Evolutionary conservation across 73 alveolate genomes (phyloP).

Genomic region (Tetrahymena elliotti): DNA sequence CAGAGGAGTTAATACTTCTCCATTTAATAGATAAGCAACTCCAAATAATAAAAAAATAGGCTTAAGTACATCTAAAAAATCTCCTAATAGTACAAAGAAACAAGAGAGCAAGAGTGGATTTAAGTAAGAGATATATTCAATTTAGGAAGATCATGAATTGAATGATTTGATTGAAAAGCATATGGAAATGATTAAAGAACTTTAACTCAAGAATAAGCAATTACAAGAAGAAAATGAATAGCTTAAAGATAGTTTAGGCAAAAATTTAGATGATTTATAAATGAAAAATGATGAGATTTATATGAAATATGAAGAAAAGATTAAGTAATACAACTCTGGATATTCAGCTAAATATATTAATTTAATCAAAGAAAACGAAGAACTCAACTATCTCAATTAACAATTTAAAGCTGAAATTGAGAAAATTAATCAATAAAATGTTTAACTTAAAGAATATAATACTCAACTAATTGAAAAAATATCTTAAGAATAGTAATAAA

Average conservation of each 20-base stretch:
- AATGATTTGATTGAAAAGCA: background rate
- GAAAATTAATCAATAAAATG: background rate
- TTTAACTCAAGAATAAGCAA: background rate
- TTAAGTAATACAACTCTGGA: background rate
- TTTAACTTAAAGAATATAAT: background rate
- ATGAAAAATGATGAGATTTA: background rate
- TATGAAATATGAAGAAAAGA: background rate
- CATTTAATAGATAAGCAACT: background rate
- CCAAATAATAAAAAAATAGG: background rate
- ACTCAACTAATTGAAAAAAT: background rate
- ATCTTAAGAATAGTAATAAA: background rate
- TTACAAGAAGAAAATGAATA: background rate
- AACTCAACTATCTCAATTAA: background rate
- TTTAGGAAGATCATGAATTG: background rate
- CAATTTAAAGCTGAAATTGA: background rate
- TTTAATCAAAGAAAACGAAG: background rate
- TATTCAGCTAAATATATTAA: background rate
- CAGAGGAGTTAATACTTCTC: background rate
- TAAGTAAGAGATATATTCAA: background rate
- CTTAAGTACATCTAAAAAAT: background rate
- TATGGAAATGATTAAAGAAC: background rate
- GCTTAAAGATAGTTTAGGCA: background rate
- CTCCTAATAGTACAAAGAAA: background rate
- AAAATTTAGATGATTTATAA: background rate
- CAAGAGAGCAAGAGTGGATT: background rate